Evolutionary conservation across 2,329 filamentous ascomycete genomes (phyloP).

Genomic region (Talaromyces pinophilus): DNA sequence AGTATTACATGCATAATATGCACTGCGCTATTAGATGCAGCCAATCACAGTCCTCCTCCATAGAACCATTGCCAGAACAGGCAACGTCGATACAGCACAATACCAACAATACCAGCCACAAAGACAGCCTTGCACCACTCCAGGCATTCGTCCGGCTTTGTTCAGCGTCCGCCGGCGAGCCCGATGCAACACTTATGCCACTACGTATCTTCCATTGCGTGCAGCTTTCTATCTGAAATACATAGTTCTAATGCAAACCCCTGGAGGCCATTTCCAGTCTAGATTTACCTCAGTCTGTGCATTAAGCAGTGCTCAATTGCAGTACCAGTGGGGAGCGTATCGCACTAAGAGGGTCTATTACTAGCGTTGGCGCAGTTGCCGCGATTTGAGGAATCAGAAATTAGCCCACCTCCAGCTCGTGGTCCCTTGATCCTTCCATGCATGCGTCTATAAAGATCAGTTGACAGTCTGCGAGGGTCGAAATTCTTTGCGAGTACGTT

Average conservation of each 20-base stretch:
- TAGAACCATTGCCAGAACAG: not conserved
- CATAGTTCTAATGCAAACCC: not conserved
- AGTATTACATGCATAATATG: slow-evolving; percentile 10
- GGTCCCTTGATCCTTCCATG: slow-evolving; percentile 10
- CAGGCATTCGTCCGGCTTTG: not conserved
- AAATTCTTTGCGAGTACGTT: not conserved
- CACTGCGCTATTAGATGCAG: not conserved
- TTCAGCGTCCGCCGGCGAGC: not conserved
- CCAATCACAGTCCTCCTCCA: not conserved
- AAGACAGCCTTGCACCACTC: too few relatives aligned
- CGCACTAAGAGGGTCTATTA: not conserved
- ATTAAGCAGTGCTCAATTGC: not conserved
- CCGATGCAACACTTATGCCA: not conserved
- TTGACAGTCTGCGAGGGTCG: not conserved
- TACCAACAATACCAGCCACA: not conserved
- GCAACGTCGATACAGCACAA: not conserved
- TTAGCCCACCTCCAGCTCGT: not conserved
- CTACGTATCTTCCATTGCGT: too few relatives aligned
- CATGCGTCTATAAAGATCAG: slow-evolving; percentile 9
- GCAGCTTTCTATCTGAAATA: not conserved
- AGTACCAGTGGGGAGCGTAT: not conserved
- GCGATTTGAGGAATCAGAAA: slow-evolving; percentile 15
- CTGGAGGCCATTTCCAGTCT: not conserved
- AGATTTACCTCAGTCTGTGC: not conserved
- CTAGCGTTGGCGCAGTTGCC: slow-evolving; percentile 16